Percentiles rank a stretch among this genome's conserved stretches.
Conservation (phyloP, 2,329 filamentous ascomycete genomes). For the Ophiocordyceps robertsii region DNA sequence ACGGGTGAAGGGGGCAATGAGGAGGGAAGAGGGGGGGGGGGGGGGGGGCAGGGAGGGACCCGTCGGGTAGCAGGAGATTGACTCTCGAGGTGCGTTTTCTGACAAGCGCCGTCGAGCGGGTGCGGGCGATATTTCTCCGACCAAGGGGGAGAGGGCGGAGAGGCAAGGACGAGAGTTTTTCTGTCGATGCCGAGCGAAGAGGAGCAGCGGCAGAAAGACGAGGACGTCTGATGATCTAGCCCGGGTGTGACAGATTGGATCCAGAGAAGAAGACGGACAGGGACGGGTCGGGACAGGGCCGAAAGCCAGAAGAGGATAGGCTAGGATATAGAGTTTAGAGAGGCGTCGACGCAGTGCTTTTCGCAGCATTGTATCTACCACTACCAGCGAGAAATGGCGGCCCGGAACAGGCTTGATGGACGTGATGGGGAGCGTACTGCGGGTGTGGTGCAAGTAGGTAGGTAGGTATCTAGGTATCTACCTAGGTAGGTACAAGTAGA, state of each 20-base stretch:
- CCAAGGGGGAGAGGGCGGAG: background rate
- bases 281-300: background rate
- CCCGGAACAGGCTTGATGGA: background rate
- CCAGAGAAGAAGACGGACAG: background rate
- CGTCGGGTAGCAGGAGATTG: constrained; percentile 1
- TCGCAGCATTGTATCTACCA: too few relatives aligned
- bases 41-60: too few relatives aligned
- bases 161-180: background rate
- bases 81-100: constrained; percentile 3
- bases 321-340: constrained; percentile 4
- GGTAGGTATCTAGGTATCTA: too few relatives aligned
- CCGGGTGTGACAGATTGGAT: background rate
- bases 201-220: background rate
- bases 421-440: background rate
- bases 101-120: constrained; percentile 1
- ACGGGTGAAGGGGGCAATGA: background rate
- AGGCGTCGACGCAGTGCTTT: constrained; percentile 1
- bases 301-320: constrained; percentile 4
- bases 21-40: background rate
- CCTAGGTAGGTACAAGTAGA: too few relatives aligned
- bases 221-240: background rate
- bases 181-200: background rate
- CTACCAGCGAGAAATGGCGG: constrained; percentile 2
- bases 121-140: constrained; percentile 1
- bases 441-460: too few relatives aligned